Conservation (phyloP, 2,329 filamentous ascomycete species). For the Paecilomyces sp. region DNA sequence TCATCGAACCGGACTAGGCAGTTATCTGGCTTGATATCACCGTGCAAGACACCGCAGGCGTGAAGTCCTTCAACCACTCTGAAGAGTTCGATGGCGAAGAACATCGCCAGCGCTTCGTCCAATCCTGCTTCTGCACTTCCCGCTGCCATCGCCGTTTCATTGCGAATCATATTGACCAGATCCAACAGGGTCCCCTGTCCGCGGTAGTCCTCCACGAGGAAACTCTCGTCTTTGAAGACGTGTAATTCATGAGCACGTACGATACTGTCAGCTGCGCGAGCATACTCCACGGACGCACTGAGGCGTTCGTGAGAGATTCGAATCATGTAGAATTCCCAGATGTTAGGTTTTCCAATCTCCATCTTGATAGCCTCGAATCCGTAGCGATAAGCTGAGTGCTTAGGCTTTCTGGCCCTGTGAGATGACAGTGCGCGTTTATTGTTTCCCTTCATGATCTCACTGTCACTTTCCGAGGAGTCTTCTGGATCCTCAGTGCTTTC, state of each 20-base stretch:
- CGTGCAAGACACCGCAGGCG: slow-evolving; percentile 71
- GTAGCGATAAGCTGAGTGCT: slow-evolving; percentile 35
- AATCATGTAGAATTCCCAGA: slow-evolving; percentile 98
- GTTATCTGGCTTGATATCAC: slow-evolving; percentile 93
- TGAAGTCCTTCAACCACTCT: slow-evolving; percentile 86
- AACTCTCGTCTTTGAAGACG: slow-evolving; percentile 82
- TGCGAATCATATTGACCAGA: slow-evolving; percentile 77
- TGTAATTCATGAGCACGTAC: slow-evolving; percentile 85
- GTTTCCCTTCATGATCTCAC: slow-evolving; percentile 36
- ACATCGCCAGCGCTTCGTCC: slow-evolving; percentile 90
- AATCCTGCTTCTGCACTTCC: slow-evolving; percentile 56
- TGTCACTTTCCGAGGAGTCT: slow-evolving; percentile 25
- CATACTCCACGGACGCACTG: slow-evolving; percentile 49
- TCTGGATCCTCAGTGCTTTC: slow-evolving; percentile 58
- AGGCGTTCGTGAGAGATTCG: slow-evolving; percentile 71
- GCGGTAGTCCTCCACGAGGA: slow-evolving; percentile 79
- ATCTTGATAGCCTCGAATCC: slow-evolving; percentile 85
- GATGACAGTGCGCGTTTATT: slow-evolving; percentile 50
- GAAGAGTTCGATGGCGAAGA: slow-evolving; percentile 86
- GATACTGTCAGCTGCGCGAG: slow-evolving; percentile 67
- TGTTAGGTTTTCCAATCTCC: slow-evolving; percentile 70
- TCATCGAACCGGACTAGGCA: slow-evolving; percentile 77
- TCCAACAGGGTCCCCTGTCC: slow-evolving; percentile 92
- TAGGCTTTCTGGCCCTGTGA: slow-evolving; percentile 23
- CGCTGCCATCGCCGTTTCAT: slow-evolving; percentile 49